Percentiles rank a stretch among this genome's conserved stretches.
These are phyloP conservation scores for Vigna trinervia DNA, from an alignment of 306 rosid genomes.

Conservation along the genomic window DNA sequence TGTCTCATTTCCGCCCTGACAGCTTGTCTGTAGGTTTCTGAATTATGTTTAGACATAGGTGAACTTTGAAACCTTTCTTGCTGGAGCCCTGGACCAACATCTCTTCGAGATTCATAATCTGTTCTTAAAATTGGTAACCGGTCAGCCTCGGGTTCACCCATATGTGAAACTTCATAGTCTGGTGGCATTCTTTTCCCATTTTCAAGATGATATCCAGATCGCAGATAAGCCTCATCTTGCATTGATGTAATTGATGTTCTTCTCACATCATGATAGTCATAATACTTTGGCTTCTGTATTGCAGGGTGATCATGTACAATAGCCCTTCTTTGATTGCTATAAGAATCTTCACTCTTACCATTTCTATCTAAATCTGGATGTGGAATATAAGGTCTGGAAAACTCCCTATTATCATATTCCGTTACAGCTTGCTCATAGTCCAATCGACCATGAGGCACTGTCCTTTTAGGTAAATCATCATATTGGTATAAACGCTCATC, in stretches of 20 bases:
- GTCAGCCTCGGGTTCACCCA: constrained; percentile 52
- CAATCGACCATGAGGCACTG: constrained; percentile 56
- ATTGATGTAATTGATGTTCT: constrained; percentile 57
- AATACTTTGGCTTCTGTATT: constrained; percentile 48
- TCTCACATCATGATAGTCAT: constrained; percentile 61
- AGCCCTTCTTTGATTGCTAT: constrained; percentile 56
- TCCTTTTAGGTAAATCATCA: constrained; percentile 64
- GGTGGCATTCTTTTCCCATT: constrained; percentile 59
- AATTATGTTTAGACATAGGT: constrained; percentile 57
- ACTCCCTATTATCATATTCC: constrained; percentile 59
- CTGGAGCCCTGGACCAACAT: constrained; percentile 56
- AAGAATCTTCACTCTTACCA: constrained; percentile 50
- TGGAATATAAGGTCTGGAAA: constrained; percentile 53
- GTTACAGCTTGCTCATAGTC: constrained; percentile 59
- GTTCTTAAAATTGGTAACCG: constrained; percentile 54
- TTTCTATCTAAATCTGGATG: constrained; percentile 56
- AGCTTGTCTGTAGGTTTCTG: constrained; percentile 54
- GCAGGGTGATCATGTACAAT: constrained; percentile 49
- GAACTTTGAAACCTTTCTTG: constrained; percentile 64
- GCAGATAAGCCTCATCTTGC: constrained; percentile 58
- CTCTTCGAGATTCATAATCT: constrained; percentile 68
- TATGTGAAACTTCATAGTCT: constrained; percentile 58
- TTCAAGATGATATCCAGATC: constrained; percentile 55
- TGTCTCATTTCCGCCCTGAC: constrained; percentile 55
- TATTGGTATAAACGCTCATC: constrained; percentile 58